Evolutionary conservation across 2,329 filamentous ascomycete species (phyloP).

Genomic region (Fusarium coicis): DNA sequence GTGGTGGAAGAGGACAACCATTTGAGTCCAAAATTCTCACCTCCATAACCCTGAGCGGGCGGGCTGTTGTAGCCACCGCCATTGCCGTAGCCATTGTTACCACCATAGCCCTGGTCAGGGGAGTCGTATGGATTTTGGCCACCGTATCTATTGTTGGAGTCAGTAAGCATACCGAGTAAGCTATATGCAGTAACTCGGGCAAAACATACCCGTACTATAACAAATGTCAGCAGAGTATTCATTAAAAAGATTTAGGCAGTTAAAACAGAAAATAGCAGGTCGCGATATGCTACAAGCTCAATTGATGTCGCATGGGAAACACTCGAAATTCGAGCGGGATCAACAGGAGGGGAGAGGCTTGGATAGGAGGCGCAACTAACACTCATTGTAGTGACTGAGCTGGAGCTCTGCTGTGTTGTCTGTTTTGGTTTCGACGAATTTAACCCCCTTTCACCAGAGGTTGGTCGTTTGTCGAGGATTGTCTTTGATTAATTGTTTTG

Average conservation of each 20-base stretch:
- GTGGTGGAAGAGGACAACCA: background rate
- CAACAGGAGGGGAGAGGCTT: constrained; percentile 16
- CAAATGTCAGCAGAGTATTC: background rate
- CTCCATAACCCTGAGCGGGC: constrained; percentile 33
- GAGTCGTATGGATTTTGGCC: constrained; percentile 70
- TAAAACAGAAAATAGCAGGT: background rate
- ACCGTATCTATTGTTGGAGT: constrained; percentile 61
- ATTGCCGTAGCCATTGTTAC: constrained; percentile 36
- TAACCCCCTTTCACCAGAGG: background rate
- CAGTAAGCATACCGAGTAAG: constrained; percentile 40
- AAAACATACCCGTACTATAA: constrained; percentile 65
- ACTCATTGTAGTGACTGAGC: constrained; percentile 45
- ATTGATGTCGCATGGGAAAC: background rate
- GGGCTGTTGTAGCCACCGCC: constrained; percentile 41
- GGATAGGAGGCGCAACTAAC: constrained; percentile 43
- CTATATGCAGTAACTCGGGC: constrained; percentile 8
- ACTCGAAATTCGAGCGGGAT: constrained; percentile 1
- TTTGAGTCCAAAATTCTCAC: constrained; percentile 35
- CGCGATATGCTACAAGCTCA: background rate
- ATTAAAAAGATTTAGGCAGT: background rate
- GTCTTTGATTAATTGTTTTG: constrained; percentile 7
- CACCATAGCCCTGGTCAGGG: constrained; percentile 51
- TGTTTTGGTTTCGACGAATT: background rate
- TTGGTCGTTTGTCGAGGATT: constrained; percentile 3
- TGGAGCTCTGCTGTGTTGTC: constrained; percentile 12